phyloP scores from a whole-genome alignment of 139 green algal genomes.

The Chloropicon primus region DNA sequence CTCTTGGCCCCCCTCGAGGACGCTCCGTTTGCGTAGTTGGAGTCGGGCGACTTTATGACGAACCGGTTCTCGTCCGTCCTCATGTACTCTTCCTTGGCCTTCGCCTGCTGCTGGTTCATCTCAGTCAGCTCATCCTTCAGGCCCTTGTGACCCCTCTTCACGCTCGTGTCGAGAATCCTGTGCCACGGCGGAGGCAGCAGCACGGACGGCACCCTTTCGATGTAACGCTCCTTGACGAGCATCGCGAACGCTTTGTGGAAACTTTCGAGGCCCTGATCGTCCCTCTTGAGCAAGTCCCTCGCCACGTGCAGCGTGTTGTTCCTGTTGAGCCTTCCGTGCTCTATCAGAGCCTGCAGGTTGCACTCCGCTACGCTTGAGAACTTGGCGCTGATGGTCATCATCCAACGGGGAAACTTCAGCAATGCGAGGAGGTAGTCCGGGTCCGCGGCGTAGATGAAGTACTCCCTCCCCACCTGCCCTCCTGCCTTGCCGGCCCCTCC shows the following conservation, averaged over 20 bases:
- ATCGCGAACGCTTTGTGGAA: not conserved
- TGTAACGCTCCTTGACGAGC: not conserved
- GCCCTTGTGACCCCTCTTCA: not conserved
- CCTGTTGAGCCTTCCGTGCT: not conserved
- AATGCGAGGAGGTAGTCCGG: not conserved
- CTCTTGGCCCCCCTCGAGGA: too few relatives aligned
- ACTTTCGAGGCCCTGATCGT: not conserved
- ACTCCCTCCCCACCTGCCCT: not conserved
- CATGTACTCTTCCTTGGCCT: not conserved
- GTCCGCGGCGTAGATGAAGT: not conserved
- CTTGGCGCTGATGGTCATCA: not conserved
- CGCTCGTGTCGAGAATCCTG: not conserved
- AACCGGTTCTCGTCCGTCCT: not conserved
- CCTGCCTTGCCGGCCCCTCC: too few relatives aligned
- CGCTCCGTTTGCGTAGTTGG: not conserved
- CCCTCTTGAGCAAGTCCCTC: not conserved
- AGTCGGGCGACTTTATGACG: not conserved
- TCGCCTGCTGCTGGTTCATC: not conserved
- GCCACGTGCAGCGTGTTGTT: not conserved
- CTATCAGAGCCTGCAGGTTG: not conserved
- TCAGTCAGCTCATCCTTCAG: not conserved
- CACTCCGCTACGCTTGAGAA: not conserved
- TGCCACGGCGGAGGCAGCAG: not conserved
- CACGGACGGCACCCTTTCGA: not conserved
- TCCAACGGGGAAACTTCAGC: not conserved